Evolutionary conservation across 2,329 filamentous ascomycete species (phyloP), one percentile per base, ranked within the genome.

Genomic region (Colletotrichum camelliae): DNA sequence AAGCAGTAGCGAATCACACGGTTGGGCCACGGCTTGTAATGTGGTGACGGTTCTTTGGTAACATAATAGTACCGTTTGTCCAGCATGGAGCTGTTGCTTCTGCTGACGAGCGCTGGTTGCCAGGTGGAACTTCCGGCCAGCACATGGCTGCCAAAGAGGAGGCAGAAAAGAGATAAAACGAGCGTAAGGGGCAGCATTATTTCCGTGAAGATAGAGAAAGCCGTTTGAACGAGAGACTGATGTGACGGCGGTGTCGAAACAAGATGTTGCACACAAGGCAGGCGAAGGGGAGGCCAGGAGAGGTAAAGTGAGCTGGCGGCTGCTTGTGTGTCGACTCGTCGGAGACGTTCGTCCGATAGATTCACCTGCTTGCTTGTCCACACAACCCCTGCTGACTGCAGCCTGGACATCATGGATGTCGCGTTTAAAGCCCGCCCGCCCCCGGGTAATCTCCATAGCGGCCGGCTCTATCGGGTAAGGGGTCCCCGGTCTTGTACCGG

Each of bases 401-500:
- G 43, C 43, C 43, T 52, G 5, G 43, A 52, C 43, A 7, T 4
- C 43, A 2, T 12, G n/a, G 43, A 21, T 10, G 21, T 52, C 43
- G 43, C n/a, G 43, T 21, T 52, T 52, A 21, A 52, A 52, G 43
- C 43, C 43, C 43, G 43, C 10, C 6, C 43, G n/a, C 21, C 43
- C 4, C 43, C 43, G 43, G n/a, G 43, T 52, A 52, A 52, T 52
- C 43, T 52, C 43, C 43, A 52, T 52, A 52, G n/a, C 43, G 43
- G 43, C 43, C 43, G 43, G 43, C 43, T 52, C 43, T 52, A 52
- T 52, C 43, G 43, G 10, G 7, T 21, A n/a, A 21, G 18, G 21
- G 33, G 21, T 15, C 43, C 21, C 29, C 31, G 66, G 72, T 55
- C 31, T 67, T 67, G 69, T 66, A 79, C 72, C 78, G 79, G 75